Evolutionary conservation across 768 basidiomycete species (phyloP).

Genomic region (Boletus vinaceobasis): DNA sequence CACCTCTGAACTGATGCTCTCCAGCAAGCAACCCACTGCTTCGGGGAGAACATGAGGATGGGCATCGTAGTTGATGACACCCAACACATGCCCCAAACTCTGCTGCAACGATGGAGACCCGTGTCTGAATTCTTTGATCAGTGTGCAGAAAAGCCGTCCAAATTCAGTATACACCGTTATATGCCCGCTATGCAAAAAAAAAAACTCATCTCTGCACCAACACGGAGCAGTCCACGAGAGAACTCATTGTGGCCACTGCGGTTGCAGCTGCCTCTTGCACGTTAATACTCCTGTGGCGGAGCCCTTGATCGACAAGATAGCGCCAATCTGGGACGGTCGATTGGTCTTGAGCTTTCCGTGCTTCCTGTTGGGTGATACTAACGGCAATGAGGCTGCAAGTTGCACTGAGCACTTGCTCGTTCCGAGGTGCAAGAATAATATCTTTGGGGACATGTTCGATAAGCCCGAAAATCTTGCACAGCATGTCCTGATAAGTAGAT

Average conservation of each 20-base stretch:
- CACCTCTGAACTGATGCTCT: constrained; percentile 55
- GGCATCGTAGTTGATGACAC: constrained; percentile 60
- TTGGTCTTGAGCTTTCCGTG: constrained; percentile 34
- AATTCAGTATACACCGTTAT: constrained; percentile 16
- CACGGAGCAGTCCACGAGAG: constrained; percentile 58
- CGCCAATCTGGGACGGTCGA: constrained; percentile 61
- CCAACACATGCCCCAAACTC: constrained; percentile 67
- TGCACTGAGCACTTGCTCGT: constrained; percentile 68
- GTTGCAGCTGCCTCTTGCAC: constrained; percentile 78
- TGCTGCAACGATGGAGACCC: constrained; percentile 61
- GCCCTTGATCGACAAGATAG: constrained; percentile 62
- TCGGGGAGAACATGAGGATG: constrained; percentile 52
- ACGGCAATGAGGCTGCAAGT: constrained; percentile 68
- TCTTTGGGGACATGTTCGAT: constrained; percentile 55
- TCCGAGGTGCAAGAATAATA: constrained; percentile 60
- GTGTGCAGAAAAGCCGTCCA: constrained; percentile 38
- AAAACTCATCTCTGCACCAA: constrained; percentile 74
- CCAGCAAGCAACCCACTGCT: constrained; percentile 57
- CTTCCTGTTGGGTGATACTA: constrained; percentile 58
- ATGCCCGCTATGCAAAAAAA: constrained; percentile 9
- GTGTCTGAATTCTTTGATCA: constrained; percentile 58
- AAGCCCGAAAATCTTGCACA: constrained; percentile 59
- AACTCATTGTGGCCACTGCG: constrained; percentile 68
- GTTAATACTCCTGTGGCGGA: constrained; percentile 58
- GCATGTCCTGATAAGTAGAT: neutral